phyloP scores from a whole-genome alignment of 257 asterid species.

The Fraxinus quadrangulata region DNA sequence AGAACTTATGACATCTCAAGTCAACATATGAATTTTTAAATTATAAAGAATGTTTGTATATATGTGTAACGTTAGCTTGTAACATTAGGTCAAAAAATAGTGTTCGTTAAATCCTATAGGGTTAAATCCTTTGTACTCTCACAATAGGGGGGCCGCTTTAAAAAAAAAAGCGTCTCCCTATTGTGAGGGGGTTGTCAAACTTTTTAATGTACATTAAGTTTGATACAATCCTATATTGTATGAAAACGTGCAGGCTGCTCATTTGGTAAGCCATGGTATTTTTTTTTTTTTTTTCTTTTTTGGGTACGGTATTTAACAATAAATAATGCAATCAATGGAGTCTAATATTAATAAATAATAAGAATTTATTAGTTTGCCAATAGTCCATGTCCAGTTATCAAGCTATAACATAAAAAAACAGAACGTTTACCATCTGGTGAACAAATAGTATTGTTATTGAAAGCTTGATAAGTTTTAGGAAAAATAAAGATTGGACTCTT shows the following conservation, averaged over 20 bases:
- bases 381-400: background rate
- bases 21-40: slow-evolving; percentile 13
- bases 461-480: no score
- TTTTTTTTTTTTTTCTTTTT: no score
- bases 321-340: background rate
- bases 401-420: background rate
- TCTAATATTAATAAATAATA: background rate
- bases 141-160: no score
- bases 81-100: slow-evolving; percentile 9
- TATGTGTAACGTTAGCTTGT: background rate
- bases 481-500: no score
- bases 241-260: slow-evolving; percentile 41
- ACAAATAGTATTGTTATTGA: no score
- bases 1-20: slow-evolving; percentile 38
- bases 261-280: background rate
- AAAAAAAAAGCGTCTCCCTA: no score
- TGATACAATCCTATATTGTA: slow-evolving; percentile 10
- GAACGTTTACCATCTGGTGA: no score
- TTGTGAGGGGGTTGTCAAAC: no score
- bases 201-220: no score
- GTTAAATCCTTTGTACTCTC: no score
- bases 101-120: background rate
- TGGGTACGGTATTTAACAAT: background rate
- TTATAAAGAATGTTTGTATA: background rate
- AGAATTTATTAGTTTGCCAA: background rate